These are phyloP conservation scores for Camelina laxa DNA, from an alignment of 345 rosid genomes.

Conservation along the genomic window DNA sequence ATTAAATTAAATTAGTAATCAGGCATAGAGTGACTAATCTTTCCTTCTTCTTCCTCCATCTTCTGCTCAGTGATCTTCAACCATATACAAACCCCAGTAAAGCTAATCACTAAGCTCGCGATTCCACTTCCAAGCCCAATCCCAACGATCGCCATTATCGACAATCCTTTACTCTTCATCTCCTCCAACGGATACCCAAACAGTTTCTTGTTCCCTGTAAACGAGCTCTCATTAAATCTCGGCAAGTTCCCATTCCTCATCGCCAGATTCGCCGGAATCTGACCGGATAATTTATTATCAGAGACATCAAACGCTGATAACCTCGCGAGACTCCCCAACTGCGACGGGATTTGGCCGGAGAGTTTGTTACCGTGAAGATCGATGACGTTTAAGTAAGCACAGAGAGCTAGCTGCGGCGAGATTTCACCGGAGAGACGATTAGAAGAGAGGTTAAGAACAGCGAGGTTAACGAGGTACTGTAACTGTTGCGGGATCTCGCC, in stretches of 20 bases:
- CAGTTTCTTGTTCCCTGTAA: slow-evolving; percentile 76
- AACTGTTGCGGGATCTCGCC: slow-evolving; percentile 80
- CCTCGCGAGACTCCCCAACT: slow-evolving; percentile 70
- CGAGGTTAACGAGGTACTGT: slow-evolving; percentile 78
- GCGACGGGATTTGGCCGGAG: slow-evolving; percentile 72
- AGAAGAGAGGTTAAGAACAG: slow-evolving; percentile 91
- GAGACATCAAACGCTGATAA: slow-evolving; percentile 86
- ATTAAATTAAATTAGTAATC: slow-evolving; percentile 46
- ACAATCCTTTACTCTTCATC: slow-evolving; percentile 64
- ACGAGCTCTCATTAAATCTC: slow-evolving; percentile 73
- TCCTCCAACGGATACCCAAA: slow-evolving; percentile 87
- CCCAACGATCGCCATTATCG: slow-evolving; percentile 87
- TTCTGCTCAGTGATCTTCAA: slow-evolving; percentile 73
- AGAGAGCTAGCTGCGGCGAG: slow-evolving; percentile 73
- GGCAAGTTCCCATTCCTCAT: slow-evolving; percentile 68
- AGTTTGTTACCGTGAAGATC: slow-evolving; percentile 82
- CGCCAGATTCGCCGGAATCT: slow-evolving; percentile 67
- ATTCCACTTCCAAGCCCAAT: slow-evolving; percentile 95
- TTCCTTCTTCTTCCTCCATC: slow-evolving; percentile 73
- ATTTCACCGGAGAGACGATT: slow-evolving; percentile 75
- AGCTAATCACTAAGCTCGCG: slow-evolving; percentile 83
- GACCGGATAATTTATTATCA: slow-evolving; percentile 67
- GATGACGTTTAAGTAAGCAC: slow-evolving; percentile 88
- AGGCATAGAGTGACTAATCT: slow-evolving; percentile 79
- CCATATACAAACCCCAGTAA: slow-evolving; percentile 91